Evolutionary conservation across 192 early-diverging fungal species (phyloP).

Genomic region (Glomus cerebriforme): DNA sequence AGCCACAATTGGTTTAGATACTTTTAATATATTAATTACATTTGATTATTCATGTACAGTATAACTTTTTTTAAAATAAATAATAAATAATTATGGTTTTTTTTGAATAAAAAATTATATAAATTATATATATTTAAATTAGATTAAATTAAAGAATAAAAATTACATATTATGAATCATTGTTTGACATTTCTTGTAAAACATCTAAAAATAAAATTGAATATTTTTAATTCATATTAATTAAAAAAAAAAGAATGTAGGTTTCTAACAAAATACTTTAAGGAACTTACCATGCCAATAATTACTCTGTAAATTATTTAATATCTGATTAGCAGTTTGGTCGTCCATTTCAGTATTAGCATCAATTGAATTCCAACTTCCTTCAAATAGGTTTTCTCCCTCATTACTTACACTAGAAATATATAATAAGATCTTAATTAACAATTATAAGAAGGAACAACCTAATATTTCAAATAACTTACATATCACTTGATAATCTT

Average conservation of each 20-base stretch:
- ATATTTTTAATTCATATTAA: background rate
- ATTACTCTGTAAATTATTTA: constrained; percentile 27
- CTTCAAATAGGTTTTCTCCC: background rate
- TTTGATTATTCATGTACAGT: too few species aligned
- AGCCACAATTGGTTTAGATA: too few species aligned
- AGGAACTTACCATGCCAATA: constrained; percentile 35
- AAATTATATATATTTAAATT: too few species aligned
- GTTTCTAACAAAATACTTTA: background rate
- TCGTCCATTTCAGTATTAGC: constrained; percentile 36
- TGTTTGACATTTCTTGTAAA: constrained; percentile 19
- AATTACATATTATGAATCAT: background rate
- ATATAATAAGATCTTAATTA: background rate
- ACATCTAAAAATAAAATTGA: constrained; percentile 14
- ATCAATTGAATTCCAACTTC: constrained; percentile 7
- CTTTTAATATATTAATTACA: too few species aligned
- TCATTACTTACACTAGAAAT: background rate
- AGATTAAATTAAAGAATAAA: too few species aligned
- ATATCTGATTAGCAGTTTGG: constrained; percentile 29
- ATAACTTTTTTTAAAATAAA: too few species aligned
- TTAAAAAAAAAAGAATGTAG: background rate
- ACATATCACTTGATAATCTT: background rate
- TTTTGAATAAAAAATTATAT: too few species aligned
- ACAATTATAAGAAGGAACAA: background rate
- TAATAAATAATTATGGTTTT: too few species aligned
- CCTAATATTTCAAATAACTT: background rate